A percentile compares a stretch with the other conserved stretches of the same genome.
phyloP scores from a whole-genome alignment of 345 rosid genomes.

The Murraya paniculata region DNA sequence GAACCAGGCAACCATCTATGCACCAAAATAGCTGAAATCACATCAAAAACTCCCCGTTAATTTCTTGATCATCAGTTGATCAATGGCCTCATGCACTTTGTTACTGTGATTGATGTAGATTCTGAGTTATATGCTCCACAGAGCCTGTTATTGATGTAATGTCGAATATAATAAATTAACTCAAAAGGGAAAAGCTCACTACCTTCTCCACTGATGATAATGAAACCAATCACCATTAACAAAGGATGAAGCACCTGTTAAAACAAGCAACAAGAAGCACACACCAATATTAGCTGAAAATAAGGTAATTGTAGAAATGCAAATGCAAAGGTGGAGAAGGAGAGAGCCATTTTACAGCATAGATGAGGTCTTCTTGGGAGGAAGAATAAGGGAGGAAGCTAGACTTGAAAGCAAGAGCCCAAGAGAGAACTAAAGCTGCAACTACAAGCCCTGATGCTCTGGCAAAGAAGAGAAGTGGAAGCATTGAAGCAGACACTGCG shows the following conservation, averaged over 20 bases:
- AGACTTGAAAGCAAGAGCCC: slow-evolving; percentile 66
- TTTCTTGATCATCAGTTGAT: background rate
- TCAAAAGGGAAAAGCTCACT: background rate
- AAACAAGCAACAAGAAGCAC: background rate
- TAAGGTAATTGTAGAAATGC: background rate
- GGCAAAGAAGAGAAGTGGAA: slow-evolving; percentile 57
- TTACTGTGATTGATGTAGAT: background rate
- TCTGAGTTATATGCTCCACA: too few relatives aligned
- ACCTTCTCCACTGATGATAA: slow-evolving; percentile 95
- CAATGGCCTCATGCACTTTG: background rate
- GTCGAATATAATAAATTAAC: too few relatives aligned
- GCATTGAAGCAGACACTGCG: slow-evolving; percentile 21
- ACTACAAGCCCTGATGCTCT: slow-evolving; percentile 59
- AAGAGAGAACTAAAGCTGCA: slow-evolving; percentile 56
- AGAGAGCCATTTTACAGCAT: slow-evolving; percentile 42
- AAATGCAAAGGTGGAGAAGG: background rate
- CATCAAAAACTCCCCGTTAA: background rate
- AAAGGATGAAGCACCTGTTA: slow-evolving; percentile 77
- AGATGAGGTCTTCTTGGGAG: slow-evolving; percentile 53
- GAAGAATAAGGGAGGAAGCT: slow-evolving; percentile 56
- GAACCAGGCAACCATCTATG: slow-evolving; percentile 95
- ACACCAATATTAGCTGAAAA: background rate
- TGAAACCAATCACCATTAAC: slow-evolving; percentile 94
- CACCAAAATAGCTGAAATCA: slow-evolving; percentile 69
- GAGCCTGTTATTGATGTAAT: background rate